Conservation (phyloP, 2,329 filamentous ascomycete species). For the Talaromyces amestolkiae region DNA sequence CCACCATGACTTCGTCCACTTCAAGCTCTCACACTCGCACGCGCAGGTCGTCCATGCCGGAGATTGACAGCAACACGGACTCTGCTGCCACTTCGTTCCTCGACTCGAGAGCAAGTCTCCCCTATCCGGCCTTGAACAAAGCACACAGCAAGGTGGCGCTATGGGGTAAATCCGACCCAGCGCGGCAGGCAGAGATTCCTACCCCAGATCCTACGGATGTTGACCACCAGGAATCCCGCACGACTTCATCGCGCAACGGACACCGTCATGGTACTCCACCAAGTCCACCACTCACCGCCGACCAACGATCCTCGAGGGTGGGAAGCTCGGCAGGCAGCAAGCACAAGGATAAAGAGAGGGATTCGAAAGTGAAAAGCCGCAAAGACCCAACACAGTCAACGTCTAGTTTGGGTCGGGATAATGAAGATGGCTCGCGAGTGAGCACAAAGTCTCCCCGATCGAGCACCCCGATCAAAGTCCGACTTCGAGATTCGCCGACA, state of each 20-base stretch:
- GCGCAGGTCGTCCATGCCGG: slow-evolving; percentile 21
- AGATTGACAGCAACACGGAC: slow-evolving; percentile 22
- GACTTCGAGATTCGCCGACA: slow-evolving; percentile 33
- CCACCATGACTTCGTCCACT: slow-evolving; percentile 20
- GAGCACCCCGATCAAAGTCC: slow-evolving; percentile 40
- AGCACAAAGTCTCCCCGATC: slow-evolving; percentile 37
- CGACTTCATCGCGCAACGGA: slow-evolving; percentile 30
- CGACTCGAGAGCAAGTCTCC: slow-evolving; percentile 53
- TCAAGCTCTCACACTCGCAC: slow-evolving; percentile 19
- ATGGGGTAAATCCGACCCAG: slow-evolving; percentile 51
- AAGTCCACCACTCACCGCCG: slow-evolving; percentile 49
- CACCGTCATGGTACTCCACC: slow-evolving; percentile 40
- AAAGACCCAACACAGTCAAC: slow-evolving; percentile 43
- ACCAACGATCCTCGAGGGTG: slow-evolving; percentile 39
- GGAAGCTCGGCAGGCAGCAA: slow-evolving; percentile 31
- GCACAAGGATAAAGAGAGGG: slow-evolving; percentile 27
- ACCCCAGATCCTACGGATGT: slow-evolving; percentile 74
- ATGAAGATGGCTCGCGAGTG: slow-evolving; percentile 37
- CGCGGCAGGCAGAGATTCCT: slow-evolving; percentile 43
- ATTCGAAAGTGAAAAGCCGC: slow-evolving; percentile 36
- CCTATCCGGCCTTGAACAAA: slow-evolving; percentile 84
- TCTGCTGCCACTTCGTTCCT: slow-evolving; percentile 39
- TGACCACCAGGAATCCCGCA: slow-evolving; percentile 30
- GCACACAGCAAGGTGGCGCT: slow-evolving; percentile 87
- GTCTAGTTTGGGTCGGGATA: slow-evolving; percentile 40